phyloP scores from a whole-genome alignment of 2,329 filamentous ascomycete genomes.

The Fusarium succisae region DNA sequence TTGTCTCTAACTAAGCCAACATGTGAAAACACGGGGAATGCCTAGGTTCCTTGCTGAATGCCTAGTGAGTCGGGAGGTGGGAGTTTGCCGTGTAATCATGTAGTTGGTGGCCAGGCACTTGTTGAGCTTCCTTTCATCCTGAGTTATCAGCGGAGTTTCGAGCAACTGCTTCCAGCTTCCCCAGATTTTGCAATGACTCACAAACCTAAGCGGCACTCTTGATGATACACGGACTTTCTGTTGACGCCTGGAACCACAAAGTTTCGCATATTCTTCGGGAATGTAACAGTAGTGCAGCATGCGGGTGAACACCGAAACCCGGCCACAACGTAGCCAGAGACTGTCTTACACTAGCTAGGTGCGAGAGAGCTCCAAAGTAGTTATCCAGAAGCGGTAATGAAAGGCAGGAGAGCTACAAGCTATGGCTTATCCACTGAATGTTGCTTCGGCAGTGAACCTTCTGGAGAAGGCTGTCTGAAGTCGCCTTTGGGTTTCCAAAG shows the following conservation, averaged over 20 bases:
- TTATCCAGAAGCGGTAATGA: background rate
- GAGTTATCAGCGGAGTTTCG: background rate
- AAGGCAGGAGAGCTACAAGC: background rate
- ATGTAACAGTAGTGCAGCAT: background rate
- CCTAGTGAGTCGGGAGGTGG: background rate
- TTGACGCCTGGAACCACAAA: no score
- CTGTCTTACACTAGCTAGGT: background rate
- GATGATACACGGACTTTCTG: fast-evolving
- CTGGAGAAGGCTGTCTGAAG: background rate
- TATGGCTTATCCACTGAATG: background rate
- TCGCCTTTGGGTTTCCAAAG: background rate
- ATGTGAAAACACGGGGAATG: background rate
- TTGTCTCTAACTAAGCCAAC: background rate
- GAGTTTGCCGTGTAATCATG: background rate
- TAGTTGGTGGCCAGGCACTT: background rate
- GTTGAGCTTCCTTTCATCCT: background rate
- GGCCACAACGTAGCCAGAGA: background rate
- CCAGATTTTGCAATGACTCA: background rate
- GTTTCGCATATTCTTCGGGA: background rate
- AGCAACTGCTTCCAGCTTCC: background rate
- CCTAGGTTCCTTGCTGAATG: background rate
- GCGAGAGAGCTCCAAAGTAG: background rate
- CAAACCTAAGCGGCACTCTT: no score
- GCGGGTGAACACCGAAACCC: background rate
- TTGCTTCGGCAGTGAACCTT: background rate